Percentiles rank a stretch among this genome's conserved stretches.
Conservation (phyloP, 129 eudicot species). For the Artemisia argyi region DNA sequence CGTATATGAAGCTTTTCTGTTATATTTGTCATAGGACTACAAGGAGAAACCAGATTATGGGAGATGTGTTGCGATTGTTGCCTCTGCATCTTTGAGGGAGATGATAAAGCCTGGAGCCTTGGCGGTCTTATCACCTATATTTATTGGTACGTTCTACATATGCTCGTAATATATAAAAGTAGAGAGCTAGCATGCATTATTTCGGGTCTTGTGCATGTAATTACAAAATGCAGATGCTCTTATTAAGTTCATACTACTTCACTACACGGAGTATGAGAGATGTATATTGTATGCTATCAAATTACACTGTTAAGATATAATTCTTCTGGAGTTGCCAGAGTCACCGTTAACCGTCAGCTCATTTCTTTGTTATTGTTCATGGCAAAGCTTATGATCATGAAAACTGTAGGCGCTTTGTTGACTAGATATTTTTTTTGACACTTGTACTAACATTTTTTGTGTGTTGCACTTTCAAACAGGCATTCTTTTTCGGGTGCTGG, state of each 20-base stretch:
- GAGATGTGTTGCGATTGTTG: conserved; percentile 94
- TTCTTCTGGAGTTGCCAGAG: neutral
- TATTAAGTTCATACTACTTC: too few species aligned
- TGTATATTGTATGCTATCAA: neutral
- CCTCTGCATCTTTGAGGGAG: conserved; percentile 97
- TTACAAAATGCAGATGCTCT: neutral
- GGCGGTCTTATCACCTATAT: conserved; percentile 86
- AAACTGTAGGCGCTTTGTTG: conserved; percentile 3
- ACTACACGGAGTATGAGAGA: too few species aligned
- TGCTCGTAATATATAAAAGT: too few species aligned
- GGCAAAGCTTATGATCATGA: conserved; percentile 6
- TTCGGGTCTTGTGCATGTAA: neutral
- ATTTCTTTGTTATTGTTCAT: neutral
- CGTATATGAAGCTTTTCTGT: neutral
- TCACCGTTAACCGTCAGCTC: neutral
- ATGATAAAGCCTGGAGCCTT: conserved; percentile 99
- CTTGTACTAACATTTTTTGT: neutral
- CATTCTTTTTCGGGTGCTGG: conserved; percentile 79
- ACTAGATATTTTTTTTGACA: neutral
- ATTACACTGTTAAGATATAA: too few species aligned
- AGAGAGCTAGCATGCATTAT: neutral
- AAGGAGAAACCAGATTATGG: conserved; percentile 96
- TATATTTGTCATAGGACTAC: conserved; percentile 56
- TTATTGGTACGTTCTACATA: conserved; percentile 51
- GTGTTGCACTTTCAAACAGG: conserved; percentile 43